Conservation (phyloP, 805 yeast species). For the Candida insectorum region DNA sequence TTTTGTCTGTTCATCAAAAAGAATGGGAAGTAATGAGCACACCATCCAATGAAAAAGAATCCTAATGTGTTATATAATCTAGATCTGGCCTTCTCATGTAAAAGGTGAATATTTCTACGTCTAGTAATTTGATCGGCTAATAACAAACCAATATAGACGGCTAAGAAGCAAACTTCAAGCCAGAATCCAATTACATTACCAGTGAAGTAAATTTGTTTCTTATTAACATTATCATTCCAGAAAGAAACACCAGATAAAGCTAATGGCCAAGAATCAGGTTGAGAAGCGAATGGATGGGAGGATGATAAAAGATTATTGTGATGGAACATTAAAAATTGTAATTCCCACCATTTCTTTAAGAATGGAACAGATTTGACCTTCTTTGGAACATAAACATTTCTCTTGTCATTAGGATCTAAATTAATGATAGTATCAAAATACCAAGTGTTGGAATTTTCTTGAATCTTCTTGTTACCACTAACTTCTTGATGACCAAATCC, state of each 20-base stretch:
- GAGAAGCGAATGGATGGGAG: constrained; percentile 94
- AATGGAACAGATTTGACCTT: constrained; percentile 63
- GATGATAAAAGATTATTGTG: constrained; percentile 85
- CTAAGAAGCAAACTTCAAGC: constrained; percentile 65
- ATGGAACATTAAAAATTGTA: constrained; percentile 84
- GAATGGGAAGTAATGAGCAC: constrained; percentile 86
- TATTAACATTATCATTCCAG: constrained; percentile 74
- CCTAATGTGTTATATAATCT: constrained; percentile 77
- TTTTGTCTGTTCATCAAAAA: constrained; percentile 90
- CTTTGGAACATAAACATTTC: constrained; percentile 66
- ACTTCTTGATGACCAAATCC: constrained; percentile 89
- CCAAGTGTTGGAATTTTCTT: constrained; percentile 73
- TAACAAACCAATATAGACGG: constrained; percentile 60
- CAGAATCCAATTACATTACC: constrained; percentile 94
- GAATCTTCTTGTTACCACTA: constrained; percentile 85
- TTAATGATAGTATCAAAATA: constrained; percentile 63
- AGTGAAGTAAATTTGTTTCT: constrained; percentile 79
- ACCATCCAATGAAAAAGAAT: constrained; percentile 84
- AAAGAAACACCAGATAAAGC: constrained; percentile 89
- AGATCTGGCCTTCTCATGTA: constrained; percentile 60
- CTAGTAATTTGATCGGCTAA: constrained; percentile 73
- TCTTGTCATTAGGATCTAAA: constrained; percentile 48
- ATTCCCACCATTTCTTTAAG: constrained; percentile 82
- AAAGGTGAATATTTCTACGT: constrained; percentile 61
- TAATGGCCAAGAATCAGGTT: constrained; percentile 89